These are phyloP conservation scores for Arctium lappa DNA, from an alignment of 129 eudicot genomes.

Conservation along the genomic window DNA sequence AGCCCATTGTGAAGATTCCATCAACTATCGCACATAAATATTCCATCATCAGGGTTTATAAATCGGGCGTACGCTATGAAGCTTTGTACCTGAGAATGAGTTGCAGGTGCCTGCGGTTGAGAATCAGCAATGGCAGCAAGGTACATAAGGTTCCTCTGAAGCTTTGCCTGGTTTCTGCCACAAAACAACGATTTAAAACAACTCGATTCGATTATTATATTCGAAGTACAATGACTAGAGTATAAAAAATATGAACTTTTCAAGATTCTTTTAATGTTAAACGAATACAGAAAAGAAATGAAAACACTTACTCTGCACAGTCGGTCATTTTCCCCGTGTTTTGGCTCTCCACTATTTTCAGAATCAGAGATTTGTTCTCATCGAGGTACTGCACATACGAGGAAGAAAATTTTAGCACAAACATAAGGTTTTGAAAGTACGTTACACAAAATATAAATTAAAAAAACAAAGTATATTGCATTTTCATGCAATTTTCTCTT, in stretches of 20 bases:
- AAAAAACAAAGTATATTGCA: background rate
- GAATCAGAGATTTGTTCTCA: slow-evolving; percentile 81
- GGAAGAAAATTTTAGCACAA: background rate
- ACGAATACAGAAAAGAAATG: background rate
- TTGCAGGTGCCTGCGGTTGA: slow-evolving; percentile 79
- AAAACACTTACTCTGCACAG: slow-evolving; percentile 74
- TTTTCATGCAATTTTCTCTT: background rate
- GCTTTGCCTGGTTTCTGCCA: slow-evolving; percentile 82
- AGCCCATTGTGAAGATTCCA: background rate
- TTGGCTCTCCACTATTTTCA: slow-evolving; percentile 85
- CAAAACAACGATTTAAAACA: background rate
- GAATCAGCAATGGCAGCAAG: slow-evolving; percentile 98
- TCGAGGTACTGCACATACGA: slow-evolving; percentile 59
- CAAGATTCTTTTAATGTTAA: background rate
- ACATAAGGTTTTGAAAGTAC: background rate
- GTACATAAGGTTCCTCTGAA: slow-evolving; percentile 92
- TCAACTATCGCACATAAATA: background rate
- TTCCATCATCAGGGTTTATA: background rate
- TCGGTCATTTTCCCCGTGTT: slow-evolving; percentile 69
- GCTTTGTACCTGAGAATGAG: slow-evolving; percentile 81
- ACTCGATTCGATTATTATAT: background rate
- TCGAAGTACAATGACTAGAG: background rate
- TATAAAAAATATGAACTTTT: background rate
- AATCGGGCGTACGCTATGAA: background rate
- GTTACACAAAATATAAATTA: background rate